Conservation (phyloP, 495 filamentous ascomycete species). For the Extremus antarcticus region DNA sequence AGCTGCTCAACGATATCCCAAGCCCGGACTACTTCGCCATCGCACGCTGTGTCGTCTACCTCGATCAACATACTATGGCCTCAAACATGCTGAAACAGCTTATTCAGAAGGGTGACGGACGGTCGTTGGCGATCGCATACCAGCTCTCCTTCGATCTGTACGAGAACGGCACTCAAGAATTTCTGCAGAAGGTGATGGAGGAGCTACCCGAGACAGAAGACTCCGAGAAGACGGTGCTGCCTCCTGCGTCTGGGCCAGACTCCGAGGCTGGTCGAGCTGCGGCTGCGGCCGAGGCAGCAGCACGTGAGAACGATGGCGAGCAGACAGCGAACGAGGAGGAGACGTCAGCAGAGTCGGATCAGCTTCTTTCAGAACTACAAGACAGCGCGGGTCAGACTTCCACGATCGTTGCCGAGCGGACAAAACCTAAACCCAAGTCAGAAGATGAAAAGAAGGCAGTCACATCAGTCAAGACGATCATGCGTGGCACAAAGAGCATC, state of each 20-base stretch:
- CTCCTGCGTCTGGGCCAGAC: too few relatives aligned
- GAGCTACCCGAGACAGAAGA: slow-evolving; percentile 50
- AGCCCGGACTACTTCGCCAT: slow-evolving; percentile 96
- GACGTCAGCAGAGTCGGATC: slow-evolving; percentile 31
- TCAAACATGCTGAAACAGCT: slow-evolving; percentile 76
- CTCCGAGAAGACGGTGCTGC: slow-evolving; percentile 38
- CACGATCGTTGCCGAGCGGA: slow-evolving; percentile 26
- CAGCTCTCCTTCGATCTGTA: slow-evolving; percentile 97
- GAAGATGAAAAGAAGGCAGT: slow-evolving; percentile 48
- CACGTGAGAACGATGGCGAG: slow-evolving; percentile 1
- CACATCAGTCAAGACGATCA: slow-evolving; percentile 70
- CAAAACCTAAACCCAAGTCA: slow-evolving; percentile 23
- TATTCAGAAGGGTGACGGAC: slow-evolving; percentile 64
- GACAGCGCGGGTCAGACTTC: slow-evolving; percentile 19
- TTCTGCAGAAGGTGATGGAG: slow-evolving; percentile 78
- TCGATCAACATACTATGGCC: slow-evolving; percentile 85
- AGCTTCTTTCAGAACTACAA: slow-evolving; percentile 25
- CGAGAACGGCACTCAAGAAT: slow-evolving; percentile 96
- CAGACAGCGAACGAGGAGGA: slow-evolving; percentile 31
- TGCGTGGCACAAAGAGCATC: slow-evolving; percentile 83
- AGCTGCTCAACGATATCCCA: slow-evolving; percentile 76
- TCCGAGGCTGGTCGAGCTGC: too few relatives aligned
- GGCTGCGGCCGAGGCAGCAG: too few relatives aligned
- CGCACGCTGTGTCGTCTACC: slow-evolving; percentile 93
- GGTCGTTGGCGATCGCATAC: slow-evolving; percentile 75